Base-by-base conservation (phyloP, 805 yeast species). In the Millerago galiae region DNA sequence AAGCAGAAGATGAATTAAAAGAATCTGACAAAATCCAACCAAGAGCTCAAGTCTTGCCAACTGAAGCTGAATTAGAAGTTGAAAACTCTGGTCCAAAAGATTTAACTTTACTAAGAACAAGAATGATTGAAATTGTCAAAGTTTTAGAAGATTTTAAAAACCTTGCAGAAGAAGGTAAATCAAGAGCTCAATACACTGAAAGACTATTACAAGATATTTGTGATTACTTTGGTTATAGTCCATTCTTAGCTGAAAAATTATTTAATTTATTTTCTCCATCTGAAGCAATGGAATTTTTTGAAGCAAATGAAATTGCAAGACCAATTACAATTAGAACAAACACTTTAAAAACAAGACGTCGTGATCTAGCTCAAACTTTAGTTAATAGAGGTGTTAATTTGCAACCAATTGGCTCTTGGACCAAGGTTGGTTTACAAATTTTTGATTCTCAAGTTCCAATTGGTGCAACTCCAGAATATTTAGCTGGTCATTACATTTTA, bases 361-460 rank as follows among this genome's bases (percentile, higher is more conserved):
- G 99, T 63, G 97, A 93, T 56, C 75, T 93, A 54, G 97, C 96
- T 3, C 98, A 93, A 65, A 79, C 93, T 13, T 74, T 93, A 49
- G 95, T 91, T 43, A 91, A 91, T 66, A 81, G 96, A 58, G 99
- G 99, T 62, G 99, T 91, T 48, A 93, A 93, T 61, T 72, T 93
- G 54, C 97, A 93, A 66, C 98, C 98, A 35, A 88, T 93, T 55
- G 98, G 98, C 39, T 70, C 85, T 34, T 93, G 99, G 99, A 89
- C 98, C 18, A 93, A 93, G 66, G 98, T 93, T 40, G 99, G 99
- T 48, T 72, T 93, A 51, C 99, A 93, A 66, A 82, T 93, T 41
- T 93, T 91, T 62, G 99, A 93, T 61, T 90, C 98, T 18, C 98
- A 90, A 64, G 98, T 93, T n/a, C 99, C 99, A 35, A 86, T 93